A percentile compares a stretch with the other conserved stretches of the same genome.
phyloP scores from a whole-genome alignment of 345 rosid species.

The Aquilaria yunnanensis region DNA sequence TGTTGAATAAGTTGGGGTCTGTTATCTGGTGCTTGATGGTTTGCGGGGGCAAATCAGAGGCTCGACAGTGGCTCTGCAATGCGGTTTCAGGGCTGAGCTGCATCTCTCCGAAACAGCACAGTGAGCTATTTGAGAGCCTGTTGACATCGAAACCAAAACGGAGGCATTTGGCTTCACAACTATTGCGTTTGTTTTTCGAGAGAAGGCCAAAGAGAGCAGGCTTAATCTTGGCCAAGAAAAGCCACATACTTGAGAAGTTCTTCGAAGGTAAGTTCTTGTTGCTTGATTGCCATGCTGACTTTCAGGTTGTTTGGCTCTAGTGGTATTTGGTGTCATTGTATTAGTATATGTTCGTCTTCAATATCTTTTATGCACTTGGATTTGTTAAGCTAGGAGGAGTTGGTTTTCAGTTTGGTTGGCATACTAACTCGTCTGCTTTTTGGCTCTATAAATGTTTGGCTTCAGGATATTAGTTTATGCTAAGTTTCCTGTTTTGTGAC shows the following conservation, averaged over 20 bases:
- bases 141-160: constrained; percentile 40
- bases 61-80: constrained; percentile 79
- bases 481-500: too few relatives aligned
- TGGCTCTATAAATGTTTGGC: too few relatives aligned
- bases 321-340: too few relatives aligned
- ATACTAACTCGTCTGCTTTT: too few relatives aligned
- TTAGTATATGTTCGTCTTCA: too few relatives aligned
- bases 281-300: neutral
- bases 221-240: constrained; percentile 45
- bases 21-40: constrained; percentile 51
- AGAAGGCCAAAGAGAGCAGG: constrained; percentile 49
- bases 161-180: constrained; percentile 47
- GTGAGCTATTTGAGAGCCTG: constrained; percentile 47
- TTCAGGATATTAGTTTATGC: too few relatives aligned
- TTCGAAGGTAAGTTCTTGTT: constrained; percentile 46
- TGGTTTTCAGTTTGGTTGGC: too few relatives aligned
- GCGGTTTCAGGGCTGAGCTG: constrained; percentile 36
- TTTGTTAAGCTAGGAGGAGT: too few relatives aligned
- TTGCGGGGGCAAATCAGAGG: constrained; percentile 65
- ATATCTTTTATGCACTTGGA: too few relatives aligned
- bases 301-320: too few relatives aligned
- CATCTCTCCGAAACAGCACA: constrained; percentile 37
- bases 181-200: constrained; percentile 53
- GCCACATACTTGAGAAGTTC: constrained; percentile 64
- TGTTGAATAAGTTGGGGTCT: constrained; percentile 42